Evolutionary conservation across 768 basidiomycete genomes (phyloP).

Genomic region (Daedaleopsis nitida): DNA sequence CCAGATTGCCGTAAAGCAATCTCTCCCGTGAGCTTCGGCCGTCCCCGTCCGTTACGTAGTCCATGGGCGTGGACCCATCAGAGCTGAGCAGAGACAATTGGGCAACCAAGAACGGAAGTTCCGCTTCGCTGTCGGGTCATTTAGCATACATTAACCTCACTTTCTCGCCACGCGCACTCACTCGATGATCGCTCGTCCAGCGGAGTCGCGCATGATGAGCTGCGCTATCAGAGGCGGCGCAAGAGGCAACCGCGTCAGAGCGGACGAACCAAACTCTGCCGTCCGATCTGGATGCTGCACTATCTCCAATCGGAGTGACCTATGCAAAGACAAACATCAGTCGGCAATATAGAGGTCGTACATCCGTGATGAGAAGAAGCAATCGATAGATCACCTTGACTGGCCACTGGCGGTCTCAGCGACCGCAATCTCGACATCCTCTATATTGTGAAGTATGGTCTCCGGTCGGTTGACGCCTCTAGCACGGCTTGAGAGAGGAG

Average conservation of each 20-base stretch:
- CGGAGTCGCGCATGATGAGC: slow-evolving; percentile 70
- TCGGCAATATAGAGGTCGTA: neutral
- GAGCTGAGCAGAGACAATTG: slow-evolving; percentile 75
- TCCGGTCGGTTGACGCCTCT: slow-evolving; percentile 10
- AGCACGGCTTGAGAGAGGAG: slow-evolving; percentile 13
- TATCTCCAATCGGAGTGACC: slow-evolving; percentile 77
- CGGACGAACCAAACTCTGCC: slow-evolving; percentile 77
- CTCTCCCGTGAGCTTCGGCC: slow-evolving; percentile 50
- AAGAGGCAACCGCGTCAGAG: slow-evolving; percentile 78
- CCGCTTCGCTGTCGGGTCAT: slow-evolving; percentile 62
- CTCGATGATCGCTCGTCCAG: slow-evolving; percentile 76
- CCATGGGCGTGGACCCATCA: slow-evolving; percentile 64
- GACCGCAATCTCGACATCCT: slow-evolving; percentile 7
- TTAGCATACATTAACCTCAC: slow-evolving; percentile 10
- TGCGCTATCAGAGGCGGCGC: slow-evolving; percentile 84
- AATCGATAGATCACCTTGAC: slow-evolving; percentile 23
- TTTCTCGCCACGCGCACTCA: slow-evolving; percentile 44
- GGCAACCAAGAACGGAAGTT: slow-evolving; percentile 86
- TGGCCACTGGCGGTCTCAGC: slow-evolving; percentile 13
- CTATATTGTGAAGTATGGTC: neutral
- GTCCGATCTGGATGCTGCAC: slow-evolving; percentile 83
- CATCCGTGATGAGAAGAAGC: neutral
- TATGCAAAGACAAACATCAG: slow-evolving; percentile 4
- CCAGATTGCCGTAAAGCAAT: slow-evolving; percentile 82
- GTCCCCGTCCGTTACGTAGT: slow-evolving; percentile 62